These are phyloP conservation scores for Solanum dulcamara DNA, from an alignment of 257 asterid genomes.

Conservation along the genomic window DNA sequence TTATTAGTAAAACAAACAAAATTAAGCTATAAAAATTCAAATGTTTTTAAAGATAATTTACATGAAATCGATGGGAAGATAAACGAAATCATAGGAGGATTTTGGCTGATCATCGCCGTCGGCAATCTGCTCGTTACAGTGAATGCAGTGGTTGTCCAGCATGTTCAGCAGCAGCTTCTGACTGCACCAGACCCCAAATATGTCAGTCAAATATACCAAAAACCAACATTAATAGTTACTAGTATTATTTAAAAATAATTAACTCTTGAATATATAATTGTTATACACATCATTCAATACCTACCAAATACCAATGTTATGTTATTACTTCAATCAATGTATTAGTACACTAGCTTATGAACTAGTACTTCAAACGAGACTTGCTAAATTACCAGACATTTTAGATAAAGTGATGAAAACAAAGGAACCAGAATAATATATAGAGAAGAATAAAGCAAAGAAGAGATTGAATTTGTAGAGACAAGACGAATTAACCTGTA, in stretches of 20 bases:
- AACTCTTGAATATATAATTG: no score
- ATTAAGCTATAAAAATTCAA: background rate
- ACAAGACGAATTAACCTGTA: constrained; percentile 47
- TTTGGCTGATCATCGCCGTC: constrained; percentile 57
- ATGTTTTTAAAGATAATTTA: background rate
- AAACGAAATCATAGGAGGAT: constrained; percentile 89
- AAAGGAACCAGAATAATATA: background rate
- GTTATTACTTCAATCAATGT: background rate
- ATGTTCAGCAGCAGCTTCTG: constrained; percentile 92
- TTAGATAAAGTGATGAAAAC: background rate
- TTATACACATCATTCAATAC: background rate
- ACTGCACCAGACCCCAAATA: constrained; percentile 30
- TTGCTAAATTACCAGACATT: background rate
- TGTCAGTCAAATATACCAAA: constrained; percentile 4
- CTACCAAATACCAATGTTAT: background rate
- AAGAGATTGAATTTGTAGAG: background rate
- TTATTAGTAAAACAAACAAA: background rate
- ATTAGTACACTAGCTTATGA: background rate
- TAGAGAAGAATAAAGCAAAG: background rate
- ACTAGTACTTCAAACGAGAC: background rate
- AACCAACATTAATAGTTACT: background rate
- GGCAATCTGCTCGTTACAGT: constrained; percentile 87
- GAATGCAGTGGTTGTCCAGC: constrained; percentile 98
- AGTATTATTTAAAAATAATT: background rate
- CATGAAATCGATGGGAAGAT: constrained; percentile 97